Percentiles rank a stretch among this genome's conserved stretches.
Conservation (phyloP, 1,139 yeast genomes). For the Pichia norvegensis region DNA sequence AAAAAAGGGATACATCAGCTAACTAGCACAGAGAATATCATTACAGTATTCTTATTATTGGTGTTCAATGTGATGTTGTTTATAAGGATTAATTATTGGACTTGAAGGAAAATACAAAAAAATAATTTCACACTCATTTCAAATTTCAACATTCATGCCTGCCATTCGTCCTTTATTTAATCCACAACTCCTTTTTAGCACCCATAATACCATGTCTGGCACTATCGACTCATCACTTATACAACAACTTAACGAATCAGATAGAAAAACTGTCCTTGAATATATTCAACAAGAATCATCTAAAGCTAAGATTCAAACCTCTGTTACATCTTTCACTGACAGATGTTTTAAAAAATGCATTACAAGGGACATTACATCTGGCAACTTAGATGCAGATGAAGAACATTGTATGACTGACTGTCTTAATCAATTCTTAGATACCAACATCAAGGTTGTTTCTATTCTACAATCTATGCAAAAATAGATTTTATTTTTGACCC, state of each 20-base stretch:
- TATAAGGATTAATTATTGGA: too few species aligned
- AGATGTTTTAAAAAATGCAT: constrained; percentile 87
- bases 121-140: background rate
- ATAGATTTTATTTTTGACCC: background rate
- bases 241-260: constrained; percentile 57
- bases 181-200: background rate
- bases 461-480: constrained; percentile 31
- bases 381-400: constrained; percentile 49
- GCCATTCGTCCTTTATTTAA: background rate
- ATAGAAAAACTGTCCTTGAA: constrained; percentile 65
- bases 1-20: background rate
- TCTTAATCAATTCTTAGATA: constrained; percentile 77
- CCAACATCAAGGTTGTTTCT: constrained; percentile 78
- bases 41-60: background rate
- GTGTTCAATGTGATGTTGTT: background rate
- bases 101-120: too few species aligned
- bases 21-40: background rate
- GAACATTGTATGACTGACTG: constrained; percentile 73
- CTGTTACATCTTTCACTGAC: constrained; percentile 81
- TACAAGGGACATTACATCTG: constrained; percentile 38
- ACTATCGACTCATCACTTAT: constrained; percentile 49
- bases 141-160: background rate
- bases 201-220: background rate
- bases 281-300: constrained; percentile 81
- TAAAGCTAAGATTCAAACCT: constrained; percentile 79